Evolutionary conservation across 208 protist genomes (phyloP).

Genomic region (Wallacemonas sp.): DNA sequence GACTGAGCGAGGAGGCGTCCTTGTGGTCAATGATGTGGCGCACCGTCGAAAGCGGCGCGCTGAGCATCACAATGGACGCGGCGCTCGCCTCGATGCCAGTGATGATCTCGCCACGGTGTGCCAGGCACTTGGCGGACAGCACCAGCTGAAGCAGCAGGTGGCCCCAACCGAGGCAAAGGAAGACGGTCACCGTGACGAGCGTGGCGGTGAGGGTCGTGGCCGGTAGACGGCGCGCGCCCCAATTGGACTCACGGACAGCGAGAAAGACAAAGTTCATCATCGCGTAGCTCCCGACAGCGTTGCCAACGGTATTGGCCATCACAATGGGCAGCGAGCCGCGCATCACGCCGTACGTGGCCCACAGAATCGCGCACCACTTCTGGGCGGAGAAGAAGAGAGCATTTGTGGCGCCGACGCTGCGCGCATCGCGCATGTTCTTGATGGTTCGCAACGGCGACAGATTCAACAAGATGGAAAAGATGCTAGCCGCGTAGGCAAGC

Average conservation of each 20-base stretch:
- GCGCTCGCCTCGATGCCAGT: constrained; percentile 20
- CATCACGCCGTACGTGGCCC: constrained; percentile 25
- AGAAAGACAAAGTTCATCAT: constrained; percentile 24
- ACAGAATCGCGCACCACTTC: constrained; percentile 17
- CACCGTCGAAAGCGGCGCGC: constrained; percentile 18
- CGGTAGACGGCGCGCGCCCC: constrained; percentile 16
- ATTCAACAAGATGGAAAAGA: constrained; percentile 12
- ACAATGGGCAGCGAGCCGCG: constrained; percentile 13
- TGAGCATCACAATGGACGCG: constrained; percentile 27
- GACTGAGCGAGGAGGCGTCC: constrained; percentile 20
- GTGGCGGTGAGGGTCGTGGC: constrained; percentile 24
- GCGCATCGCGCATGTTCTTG: constrained; percentile 10
- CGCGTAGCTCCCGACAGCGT: constrained; percentile 25
- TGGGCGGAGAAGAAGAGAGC: constrained; percentile 27
- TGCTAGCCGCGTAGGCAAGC: constrained; percentile 2
- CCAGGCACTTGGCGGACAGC: not conserved
- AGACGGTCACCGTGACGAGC: constrained; percentile 7
- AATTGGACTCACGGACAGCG: constrained; percentile 20
- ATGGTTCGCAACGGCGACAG: constrained; percentile 14
- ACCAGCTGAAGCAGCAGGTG: constrained; percentile 6
- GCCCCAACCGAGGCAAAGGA: constrained; percentile 10
- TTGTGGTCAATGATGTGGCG: constrained; percentile 24
- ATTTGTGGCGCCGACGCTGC: constrained; percentile 19
- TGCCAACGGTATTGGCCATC: constrained; percentile 22
- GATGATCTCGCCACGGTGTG: not conserved